Evolutionary conservation across 176 grass and related monocot species (phyloP).

Genomic region (Paspalum notatum): DNA sequence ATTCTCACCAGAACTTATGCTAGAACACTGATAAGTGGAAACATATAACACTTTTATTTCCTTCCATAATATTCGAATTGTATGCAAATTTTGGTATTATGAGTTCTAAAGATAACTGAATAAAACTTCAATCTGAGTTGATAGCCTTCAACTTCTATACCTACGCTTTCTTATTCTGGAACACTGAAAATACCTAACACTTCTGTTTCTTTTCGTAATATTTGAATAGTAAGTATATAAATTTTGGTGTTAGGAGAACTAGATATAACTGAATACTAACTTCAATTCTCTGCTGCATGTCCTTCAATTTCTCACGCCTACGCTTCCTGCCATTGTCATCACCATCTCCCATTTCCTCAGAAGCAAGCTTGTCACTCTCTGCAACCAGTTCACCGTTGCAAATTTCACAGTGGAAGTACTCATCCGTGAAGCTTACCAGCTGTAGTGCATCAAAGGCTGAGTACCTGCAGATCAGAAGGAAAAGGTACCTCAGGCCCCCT

Average conservation of each 20-base stretch:
- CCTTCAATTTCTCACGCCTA: constrained; percentile 85
- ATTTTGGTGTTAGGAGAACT: not conserved
- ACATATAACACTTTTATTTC: not conserved
- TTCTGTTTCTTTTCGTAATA: not conserved
- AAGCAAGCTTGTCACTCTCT: constrained; percentile 97
- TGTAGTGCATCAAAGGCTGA: constrained; percentile 94
- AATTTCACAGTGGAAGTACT: constrained; percentile 95
- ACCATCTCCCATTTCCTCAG: constrained; percentile 98
- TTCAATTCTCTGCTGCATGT: constrained; percentile 90
- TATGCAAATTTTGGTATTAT: not conserved
- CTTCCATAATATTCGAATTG: not conserved
- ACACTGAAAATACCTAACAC: not conserved
- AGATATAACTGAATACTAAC: constrained; percentile 43
- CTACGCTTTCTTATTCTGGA: too few relatives aligned
- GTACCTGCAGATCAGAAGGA: constrained; percentile 62
- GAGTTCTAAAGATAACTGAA: constrained; percentile 9
- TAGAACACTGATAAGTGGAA: not conserved
- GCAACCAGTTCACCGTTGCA: constrained; percentile 93
- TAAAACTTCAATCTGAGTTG: too few relatives aligned
- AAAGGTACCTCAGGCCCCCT: constrained; percentile 1
- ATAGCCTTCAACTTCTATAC: too few relatives aligned
- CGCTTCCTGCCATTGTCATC: constrained; percentile 86
- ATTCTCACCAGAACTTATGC: not conserved
- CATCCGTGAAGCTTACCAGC: constrained; percentile 78
- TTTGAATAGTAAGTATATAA: not conserved